A percentile compares a stretch with the other conserved stretches of the same genome.
Evolutionary conservation across 1,139 yeast genomes (phyloP).

Genomic region (Candida tropicalis): DNA sequence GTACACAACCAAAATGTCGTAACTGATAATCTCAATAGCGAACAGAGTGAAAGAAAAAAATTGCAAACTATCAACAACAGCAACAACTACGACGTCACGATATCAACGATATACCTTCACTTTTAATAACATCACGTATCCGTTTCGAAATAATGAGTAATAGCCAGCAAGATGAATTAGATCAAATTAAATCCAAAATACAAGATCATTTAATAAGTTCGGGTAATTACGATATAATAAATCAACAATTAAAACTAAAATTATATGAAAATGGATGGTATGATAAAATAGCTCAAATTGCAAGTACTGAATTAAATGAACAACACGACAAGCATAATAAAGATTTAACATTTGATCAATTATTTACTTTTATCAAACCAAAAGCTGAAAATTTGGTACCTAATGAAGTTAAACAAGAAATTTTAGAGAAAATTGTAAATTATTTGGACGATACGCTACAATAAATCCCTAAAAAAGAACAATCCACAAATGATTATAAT

Average conservation of each 20-base stretch:
- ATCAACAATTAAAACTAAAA: conserved; percentile 60
- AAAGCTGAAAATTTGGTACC: conserved; percentile 74
- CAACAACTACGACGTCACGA: no score
- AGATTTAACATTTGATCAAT: conserved; percentile 42
- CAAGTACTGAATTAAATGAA: conserved; percentile 39
- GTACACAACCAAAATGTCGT: no score
- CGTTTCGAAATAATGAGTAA: conserved; percentile 1
- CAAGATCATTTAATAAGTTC: conserved; percentile 72
- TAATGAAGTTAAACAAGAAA: conserved; percentile 59
- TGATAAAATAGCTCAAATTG: conserved; percentile 66
- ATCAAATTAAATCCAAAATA: conserved; percentile 61
- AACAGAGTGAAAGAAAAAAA: conserved; percentile 1
- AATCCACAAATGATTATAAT: no score
- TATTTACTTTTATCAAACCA: conserved; percentile 60
- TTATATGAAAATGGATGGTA: conserved; percentile 85
- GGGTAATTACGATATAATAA: conserved; percentile 77
- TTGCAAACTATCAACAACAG: no score
- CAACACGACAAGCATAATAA: conserved; percentile 36
- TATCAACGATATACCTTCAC: no score
- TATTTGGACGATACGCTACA: conserved; percentile 60
- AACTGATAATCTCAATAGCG: no score
- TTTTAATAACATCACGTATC: no score
- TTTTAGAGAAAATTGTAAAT: conserved; percentile 57
- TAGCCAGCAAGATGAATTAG: conserved; percentile 42
- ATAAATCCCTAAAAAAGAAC: conserved; percentile 14